Evolutionary conservation across 257 asterid genomes (phyloP), one percentile per base, ranked within the genome.

Genomic region (Haberlea rhodopensis): DNA sequence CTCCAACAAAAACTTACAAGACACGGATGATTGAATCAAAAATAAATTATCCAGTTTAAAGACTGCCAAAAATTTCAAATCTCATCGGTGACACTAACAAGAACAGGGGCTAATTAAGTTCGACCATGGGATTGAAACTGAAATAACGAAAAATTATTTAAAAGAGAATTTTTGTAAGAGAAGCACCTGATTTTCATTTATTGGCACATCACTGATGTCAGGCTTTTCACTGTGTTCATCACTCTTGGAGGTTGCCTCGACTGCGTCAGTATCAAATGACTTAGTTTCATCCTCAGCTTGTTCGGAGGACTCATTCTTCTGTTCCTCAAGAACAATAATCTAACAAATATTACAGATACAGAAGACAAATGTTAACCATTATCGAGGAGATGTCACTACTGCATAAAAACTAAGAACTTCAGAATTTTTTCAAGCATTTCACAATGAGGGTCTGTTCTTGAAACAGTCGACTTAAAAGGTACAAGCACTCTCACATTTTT

Each of bases 301-400:
- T 72, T 88, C 96, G 5, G 79, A 75, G 6, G 71, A 67, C 74
- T 91, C 96, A 11, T 71, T 73, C 67, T 81, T 81, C 81, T 81
- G 96, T 69, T 91, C 98, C 81, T 91, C 98, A 23, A 91, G 80
- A 73, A 86, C 79, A 32, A 81, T 72, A 59, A 86, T 72, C 98
- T 91, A 73, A 4, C 49, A 40, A 15, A 40, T 43, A 3, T 70
- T 64, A 52, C 65, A 49, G 29, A 55, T 29, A 69, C 15, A 61
- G 45, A 54, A 59, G 28, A 21, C 24, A 48, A 65, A 71, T 25
- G 23, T 29, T 29, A 31, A 27, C 9, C 0, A 26, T 48, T 57
- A 13, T 32, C 23, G 15, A 26, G 54, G 52, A 62, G 48, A 54
- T 23, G 2, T 45, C 28, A 22, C 21, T 23, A 61, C 70, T n/a